Evolutionary conservation across 1,139 yeast species (phyloP).

Genomic region (Sugiyamaella paludigena): DNA sequence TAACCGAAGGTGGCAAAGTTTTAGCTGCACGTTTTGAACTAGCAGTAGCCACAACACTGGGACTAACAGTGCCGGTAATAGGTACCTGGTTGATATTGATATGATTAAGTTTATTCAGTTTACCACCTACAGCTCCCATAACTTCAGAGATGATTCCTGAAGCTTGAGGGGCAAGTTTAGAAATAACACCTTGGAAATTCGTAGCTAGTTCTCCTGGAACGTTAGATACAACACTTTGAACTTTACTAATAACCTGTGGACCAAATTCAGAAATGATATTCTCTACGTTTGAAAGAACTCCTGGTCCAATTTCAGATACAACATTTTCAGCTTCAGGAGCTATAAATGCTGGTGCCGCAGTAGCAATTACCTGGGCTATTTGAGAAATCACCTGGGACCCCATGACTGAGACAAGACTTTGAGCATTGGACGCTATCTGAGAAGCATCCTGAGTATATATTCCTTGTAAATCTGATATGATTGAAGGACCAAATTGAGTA

Average conservation of each 20-base stretch:
- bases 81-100: too few relatives aligned
- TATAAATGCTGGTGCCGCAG: slow-evolving; percentile 1
- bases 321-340: slow-evolving; percentile 3
- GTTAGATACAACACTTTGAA: slow-evolving; percentile 3
- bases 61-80: too few relatives aligned
- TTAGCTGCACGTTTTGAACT: too few relatives aligned
- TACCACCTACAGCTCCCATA: too few relatives aligned
- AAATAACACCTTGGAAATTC: neutral
- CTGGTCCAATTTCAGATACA: slow-evolving; percentile 1
- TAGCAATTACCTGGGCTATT: neutral
- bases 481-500: slow-evolving; percentile 1
- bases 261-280: neutral
- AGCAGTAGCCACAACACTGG: too few relatives aligned
- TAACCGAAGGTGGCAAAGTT: too few relatives aligned
- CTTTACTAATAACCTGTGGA: slow-evolving; percentile 1
- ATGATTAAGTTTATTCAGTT: too few relatives aligned
- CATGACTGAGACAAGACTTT: neutral
- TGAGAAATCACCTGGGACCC: neutral
- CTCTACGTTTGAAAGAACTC: neutral
- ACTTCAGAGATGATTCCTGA: neutral
- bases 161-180: neutral
- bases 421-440: slow-evolving; percentile 1
- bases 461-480: neutral
- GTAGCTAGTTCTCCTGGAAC: slow-evolving; percentile 3
- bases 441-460: neutral